phyloP scores from a whole-genome alignment of 345 rosid genomes.

The Citropsis articulata region DNA sequence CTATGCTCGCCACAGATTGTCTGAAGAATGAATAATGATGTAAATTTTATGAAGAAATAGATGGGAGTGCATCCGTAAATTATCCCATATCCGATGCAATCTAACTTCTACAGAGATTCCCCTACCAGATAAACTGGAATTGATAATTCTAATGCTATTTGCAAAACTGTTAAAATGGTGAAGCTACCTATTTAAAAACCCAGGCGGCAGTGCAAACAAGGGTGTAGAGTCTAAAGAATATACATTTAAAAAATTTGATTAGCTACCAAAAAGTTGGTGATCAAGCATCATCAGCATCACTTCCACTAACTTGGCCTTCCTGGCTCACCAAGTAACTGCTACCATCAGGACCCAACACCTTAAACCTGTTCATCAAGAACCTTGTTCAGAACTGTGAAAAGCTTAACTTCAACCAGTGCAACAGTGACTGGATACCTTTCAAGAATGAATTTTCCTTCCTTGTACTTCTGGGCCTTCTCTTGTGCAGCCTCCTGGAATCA shows the following conservation, averaged over 20 bases:
- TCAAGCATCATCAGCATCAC: slow-evolving; percentile 53
- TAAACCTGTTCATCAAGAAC: slow-evolving; percentile 46
- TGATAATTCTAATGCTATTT: not conserved
- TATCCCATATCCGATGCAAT: not conserved
- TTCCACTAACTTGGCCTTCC: slow-evolving; percentile 41
- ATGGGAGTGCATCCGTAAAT: not conserved
- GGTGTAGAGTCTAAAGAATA: slow-evolving; percentile 8
- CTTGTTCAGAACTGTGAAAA: slow-evolving; percentile 8
- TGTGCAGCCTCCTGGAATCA: slow-evolving; percentile 51
- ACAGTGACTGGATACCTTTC: slow-evolving; percentile 46
- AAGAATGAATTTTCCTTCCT: slow-evolving; percentile 76
- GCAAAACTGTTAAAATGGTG: not conserved
- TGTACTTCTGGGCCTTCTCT: slow-evolving; percentile 63
- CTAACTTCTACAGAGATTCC: not conserved
- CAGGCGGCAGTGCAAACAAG: not conserved
- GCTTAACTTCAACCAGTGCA: slow-evolving; percentile 1
- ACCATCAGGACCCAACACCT: slow-evolving; percentile 67
- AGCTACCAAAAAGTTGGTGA: not conserved
- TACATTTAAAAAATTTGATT: slow-evolving; percentile 11
- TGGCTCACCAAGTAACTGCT: slow-evolving; percentile 32
- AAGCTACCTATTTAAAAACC: not conserved
- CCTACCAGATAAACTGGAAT: not conserved
- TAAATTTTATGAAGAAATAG: not conserved
- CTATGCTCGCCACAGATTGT: not conserved
- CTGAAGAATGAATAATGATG: not conserved